Conservation (phyloP, 805 yeast genomes). For the Myxozyma kluyveri region DNA sequence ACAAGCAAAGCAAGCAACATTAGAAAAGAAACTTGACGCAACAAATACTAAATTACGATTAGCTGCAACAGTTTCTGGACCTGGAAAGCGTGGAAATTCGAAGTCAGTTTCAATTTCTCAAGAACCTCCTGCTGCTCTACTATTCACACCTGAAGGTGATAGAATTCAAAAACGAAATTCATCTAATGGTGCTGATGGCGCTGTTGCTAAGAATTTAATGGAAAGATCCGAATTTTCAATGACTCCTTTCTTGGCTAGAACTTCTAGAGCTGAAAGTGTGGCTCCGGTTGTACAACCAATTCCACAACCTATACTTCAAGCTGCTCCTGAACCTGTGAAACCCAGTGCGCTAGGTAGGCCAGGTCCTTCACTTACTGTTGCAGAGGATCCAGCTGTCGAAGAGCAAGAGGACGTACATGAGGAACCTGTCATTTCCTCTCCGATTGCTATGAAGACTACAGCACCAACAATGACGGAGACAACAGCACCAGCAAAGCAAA, state of each 20-base stretch:
- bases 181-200: neutral
- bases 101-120: conserved; percentile 2
- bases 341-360: too few species aligned
- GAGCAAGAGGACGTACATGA: too few species aligned
- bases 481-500: neutral
- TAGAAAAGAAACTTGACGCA: conserved; percentile 18
- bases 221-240: conserved; percentile 25
- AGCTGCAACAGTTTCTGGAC: neutral
- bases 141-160: conserved; percentile 21
- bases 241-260: conserved; percentile 24
- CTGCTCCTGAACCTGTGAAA: too few species aligned
- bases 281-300: neutral
- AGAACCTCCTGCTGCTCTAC: neutral
- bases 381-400: neutral
- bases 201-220: conserved; percentile 4
- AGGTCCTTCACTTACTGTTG: neutral
- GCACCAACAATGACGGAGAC: neutral
- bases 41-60: conserved; percentile 11
- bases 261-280: conserved; percentile 10
- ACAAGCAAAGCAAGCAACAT: conserved; percentile 7
- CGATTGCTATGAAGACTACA: neutral
- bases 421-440: too few species aligned
- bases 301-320: neutral
- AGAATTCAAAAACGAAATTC: neutral
- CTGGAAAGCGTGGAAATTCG: conserved; percentile 1